A percentile compares a stretch with the other conserved stretches of the same genome.
Conservation (phyloP, 2,329 filamentous ascomycete genomes). For the Arthrobotrys iridis region DNA sequence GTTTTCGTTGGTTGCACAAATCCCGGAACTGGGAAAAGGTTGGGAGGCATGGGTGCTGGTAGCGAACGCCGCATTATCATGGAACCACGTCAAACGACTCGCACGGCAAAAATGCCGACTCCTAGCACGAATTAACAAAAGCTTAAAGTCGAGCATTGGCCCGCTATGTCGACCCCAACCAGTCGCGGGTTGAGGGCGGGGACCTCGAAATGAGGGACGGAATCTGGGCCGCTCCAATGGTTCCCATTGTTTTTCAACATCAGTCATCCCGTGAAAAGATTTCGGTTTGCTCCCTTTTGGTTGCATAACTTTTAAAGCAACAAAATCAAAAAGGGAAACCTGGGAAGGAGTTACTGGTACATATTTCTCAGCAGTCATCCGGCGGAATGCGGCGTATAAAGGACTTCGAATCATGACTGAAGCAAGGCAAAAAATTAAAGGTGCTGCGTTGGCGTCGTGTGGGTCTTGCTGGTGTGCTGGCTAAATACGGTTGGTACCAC, state of each 20-base stretch:
- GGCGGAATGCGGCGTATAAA: slow-evolving; percentile 39
- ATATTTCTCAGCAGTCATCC: slow-evolving; percentile 27
- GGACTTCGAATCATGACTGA: slow-evolving; percentile 22
- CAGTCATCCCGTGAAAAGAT: slow-evolving; percentile 6
- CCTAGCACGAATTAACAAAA: slow-evolving; percentile 8
- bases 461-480: slow-evolving; percentile 40
- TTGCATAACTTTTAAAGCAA: slow-evolving; percentile 29
- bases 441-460: slow-evolving; percentile 42
- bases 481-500: slow-evolving; percentile 50
- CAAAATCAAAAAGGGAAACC: slow-evolving; percentile 12
- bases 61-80: slow-evolving; percentile 51
- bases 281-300: slow-evolving; percentile 25
- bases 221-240: slow-evolving; percentile 17
- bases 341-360: slow-evolving; percentile 24
- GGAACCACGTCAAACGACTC: slow-evolving; percentile 52
- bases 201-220: slow-evolving; percentile 9
- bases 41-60: slow-evolving; percentile 49
- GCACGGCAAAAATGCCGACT: slow-evolving; percentile 40
- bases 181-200: slow-evolving; percentile 21
- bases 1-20: slow-evolving; percentile 53
- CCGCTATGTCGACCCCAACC: slow-evolving; percentile 33
- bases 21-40: slow-evolving; percentile 50
- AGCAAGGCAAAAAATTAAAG: neutral
- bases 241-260: slow-evolving; percentile 22
- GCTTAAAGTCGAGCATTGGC: slow-evolving; percentile 12